These are phyloP conservation scores for Skeletonema grethae DNA, from an alignment of 108 stramenopile genomes.

Conservation along the genomic window DNA sequence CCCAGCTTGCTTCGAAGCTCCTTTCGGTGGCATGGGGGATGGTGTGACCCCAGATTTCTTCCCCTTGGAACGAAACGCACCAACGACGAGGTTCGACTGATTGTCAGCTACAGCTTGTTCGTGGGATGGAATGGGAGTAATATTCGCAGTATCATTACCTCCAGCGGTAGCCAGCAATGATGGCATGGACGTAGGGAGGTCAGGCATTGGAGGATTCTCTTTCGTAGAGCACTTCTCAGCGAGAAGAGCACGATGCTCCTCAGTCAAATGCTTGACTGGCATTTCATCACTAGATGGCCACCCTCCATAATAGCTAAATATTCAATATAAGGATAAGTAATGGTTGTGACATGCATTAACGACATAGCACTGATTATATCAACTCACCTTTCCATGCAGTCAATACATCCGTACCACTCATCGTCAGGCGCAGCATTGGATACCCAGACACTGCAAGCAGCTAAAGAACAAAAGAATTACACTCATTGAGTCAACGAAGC, in stretches of 20 bases:
- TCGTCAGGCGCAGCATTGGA: conserved; percentile 18
- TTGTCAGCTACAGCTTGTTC: conserved; percentile 18
- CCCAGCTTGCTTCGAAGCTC: conserved; percentile 13
- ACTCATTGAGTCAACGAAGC: not conserved
- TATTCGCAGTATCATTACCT: conserved; percentile 17
- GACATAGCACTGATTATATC: not conserved
- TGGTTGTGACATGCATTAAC: too few relatives aligned
- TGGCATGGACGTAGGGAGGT: conserved; percentile 35
- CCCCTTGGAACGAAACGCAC: conserved; percentile 9
- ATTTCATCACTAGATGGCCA: conserved; percentile 59
- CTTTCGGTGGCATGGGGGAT: conserved; percentile 28
- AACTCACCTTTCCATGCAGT: conserved; percentile 45
- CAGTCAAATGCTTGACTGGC: conserved; percentile 54
- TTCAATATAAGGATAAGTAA: not conserved
- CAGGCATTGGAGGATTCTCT: conserved; percentile 53
- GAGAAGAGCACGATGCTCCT: conserved; percentile 58
- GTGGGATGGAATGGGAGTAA: conserved; percentile 52
- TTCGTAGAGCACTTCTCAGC: conserved; percentile 56
- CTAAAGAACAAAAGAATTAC: not conserved
- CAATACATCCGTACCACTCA: conserved; percentile 57
- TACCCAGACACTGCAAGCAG: conserved; percentile 43
- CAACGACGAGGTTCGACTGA: conserved; percentile 36
- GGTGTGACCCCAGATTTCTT: conserved; percentile 35
- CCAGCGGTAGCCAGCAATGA: conserved; percentile 27
- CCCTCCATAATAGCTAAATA: conserved; percentile 59